Evolutionary conservation across 495 filamentous ascomycete genomes (phyloP).

Genomic region (Daldinia bambusicola): DNA sequence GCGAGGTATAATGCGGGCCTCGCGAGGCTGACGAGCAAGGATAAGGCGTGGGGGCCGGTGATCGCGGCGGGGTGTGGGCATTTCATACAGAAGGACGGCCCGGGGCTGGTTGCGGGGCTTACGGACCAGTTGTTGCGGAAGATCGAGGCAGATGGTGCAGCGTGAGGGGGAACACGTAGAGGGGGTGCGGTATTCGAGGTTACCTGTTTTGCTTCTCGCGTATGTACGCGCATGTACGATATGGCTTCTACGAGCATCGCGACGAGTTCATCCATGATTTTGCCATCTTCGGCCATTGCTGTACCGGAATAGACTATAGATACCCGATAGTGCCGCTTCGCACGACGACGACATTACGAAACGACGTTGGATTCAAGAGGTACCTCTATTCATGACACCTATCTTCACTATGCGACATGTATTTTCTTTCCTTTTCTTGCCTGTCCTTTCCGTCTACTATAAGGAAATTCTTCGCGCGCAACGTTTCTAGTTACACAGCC

Average conservation of each 20-base stretch:
- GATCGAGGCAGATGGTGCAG: not conserved
- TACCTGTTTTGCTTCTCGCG: not conserved
- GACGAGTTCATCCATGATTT: not conserved
- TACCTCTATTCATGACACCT: not conserved
- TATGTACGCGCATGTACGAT: not conserved
- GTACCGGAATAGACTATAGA: too few relatives aligned
- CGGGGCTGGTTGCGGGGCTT: conserved; percentile 64
- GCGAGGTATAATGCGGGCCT: conserved; percentile 66
- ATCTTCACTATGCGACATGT: not conserved
- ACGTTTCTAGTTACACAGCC: conserved; percentile 21
- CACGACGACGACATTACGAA: not conserved
- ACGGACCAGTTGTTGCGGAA: conserved; percentile 52
- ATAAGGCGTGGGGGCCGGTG: conserved; percentile 57
- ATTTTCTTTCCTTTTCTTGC: not conserved
- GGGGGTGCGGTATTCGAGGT: not conserved
- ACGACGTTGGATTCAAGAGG: not conserved
- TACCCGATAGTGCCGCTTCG: not conserved
- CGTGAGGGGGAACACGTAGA: not conserved
- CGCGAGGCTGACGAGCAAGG: conserved; percentile 54
- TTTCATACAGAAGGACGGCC: conserved; percentile 71
- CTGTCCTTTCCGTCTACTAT: too few relatives aligned
- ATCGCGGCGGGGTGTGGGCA: conserved; percentile 67
- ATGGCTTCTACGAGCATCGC: not conserved
- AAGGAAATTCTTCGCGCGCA: conserved; percentile 6
- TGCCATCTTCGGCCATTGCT: not conserved